Base-by-base conservation (phyloP, 768 basidiomycete species). In the Mycena galericulata region DNA sequence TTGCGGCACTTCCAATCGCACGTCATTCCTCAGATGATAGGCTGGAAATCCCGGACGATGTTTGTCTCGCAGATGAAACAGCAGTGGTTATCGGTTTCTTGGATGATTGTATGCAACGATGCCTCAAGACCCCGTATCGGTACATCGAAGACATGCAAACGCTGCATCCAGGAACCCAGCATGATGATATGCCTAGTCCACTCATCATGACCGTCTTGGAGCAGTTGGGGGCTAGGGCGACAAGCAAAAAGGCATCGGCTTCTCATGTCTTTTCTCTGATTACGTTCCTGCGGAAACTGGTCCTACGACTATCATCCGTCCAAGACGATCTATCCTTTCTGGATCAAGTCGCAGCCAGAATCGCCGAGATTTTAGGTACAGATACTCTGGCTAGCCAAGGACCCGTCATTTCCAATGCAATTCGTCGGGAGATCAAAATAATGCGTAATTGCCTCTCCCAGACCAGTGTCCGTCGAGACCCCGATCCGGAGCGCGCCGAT, bases 91-190 rank as follows among this genome's bases (percentile, higher is more conserved):
- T 92, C 20, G 65, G 78, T 0, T 96, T 98, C 80, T 73, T 98
- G 14, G 97, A 98, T 70, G 95, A 96, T 56, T 97, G 95, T 74
- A 84, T 93, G 3, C 90, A 92, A 64, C 85, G 94, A 20, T 96
- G 92, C 72, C 75, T 91, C 69, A 95, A 92, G 78, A 92, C 91
- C 2, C 94, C 95, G 0, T 93, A 96, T 76, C 87, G 89, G 30
- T 98, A 97, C 75, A 84, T 97, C 59, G 96, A 98, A 73, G 90
- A 90, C 26, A 78, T 90, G 68, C 76, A 85, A 8, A 73, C 78
- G 0, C 75, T 89, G 34, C 11, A 45, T 40, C 71, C 67, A 57
- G 74, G 59, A 8, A 55, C 41, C 26, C 40, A 43, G 30, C 72
- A 77, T 20, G 82, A 83, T 22, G 65, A 70, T 14, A 79, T 82